phyloP scores from a whole-genome alignment of 2,329 filamentous ascomycete genomes.

The Epichloe festucae region DNA sequence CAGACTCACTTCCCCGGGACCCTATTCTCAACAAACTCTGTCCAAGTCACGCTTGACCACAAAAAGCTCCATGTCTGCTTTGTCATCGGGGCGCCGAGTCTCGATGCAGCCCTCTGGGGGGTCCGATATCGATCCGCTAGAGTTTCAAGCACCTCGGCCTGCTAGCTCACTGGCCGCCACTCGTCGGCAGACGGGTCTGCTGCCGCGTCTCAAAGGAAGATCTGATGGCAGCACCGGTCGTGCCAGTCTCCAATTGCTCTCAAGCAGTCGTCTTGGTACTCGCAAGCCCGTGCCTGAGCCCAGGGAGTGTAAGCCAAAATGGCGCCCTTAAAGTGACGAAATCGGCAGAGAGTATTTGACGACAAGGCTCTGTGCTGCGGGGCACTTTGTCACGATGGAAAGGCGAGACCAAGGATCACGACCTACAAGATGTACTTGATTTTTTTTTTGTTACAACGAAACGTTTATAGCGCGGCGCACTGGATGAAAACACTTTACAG shows the following conservation, averaged over 20 bases:
- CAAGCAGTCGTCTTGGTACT: conserved; percentile 32
- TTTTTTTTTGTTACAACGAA: background rate
- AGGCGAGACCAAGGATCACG: background rate
- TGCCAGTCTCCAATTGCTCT: conserved; percentile 31
- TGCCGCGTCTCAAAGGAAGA: conserved; percentile 33
- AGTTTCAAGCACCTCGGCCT: conserved; percentile 29
- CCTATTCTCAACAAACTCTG: conserved; percentile 32
- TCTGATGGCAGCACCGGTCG: conserved; percentile 28
- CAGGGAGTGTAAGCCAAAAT: conserved; percentile 36
- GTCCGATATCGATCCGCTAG: conserved; percentile 18
- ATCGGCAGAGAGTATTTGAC: background rate
- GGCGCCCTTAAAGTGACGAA: conserved; percentile 24
- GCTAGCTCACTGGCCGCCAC: conserved; percentile 41
- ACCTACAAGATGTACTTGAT: background rate
- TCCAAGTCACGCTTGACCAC: conserved; percentile 30
- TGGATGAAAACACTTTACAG: conserved; percentile 2
- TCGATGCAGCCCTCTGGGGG: conserved; percentile 37
- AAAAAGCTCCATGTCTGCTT: conserved; percentile 30
- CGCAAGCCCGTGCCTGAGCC: conserved; percentile 23
- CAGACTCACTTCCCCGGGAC: conserved; percentile 35
- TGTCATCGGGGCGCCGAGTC: conserved; percentile 32
- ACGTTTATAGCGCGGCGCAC: conserved; percentile 11
- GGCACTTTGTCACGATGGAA: background rate
- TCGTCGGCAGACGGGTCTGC: conserved; percentile 37
- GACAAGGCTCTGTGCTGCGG: background rate